Evolutionary conservation across 257 asterid species (phyloP).

Genomic region (Nicotiana sylvestris): DNA sequence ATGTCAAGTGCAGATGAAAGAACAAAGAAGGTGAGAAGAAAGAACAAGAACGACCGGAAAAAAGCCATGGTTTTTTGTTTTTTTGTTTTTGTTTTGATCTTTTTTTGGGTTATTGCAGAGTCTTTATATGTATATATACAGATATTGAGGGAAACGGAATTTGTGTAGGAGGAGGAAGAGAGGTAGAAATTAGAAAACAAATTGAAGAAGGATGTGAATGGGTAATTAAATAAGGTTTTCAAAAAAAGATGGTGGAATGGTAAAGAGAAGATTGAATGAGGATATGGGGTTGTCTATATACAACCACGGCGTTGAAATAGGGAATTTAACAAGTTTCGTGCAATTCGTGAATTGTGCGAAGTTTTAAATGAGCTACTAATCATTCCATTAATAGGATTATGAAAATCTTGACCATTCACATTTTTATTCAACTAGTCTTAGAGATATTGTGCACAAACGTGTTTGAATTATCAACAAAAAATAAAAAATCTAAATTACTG

Average conservation of each 20-base stretch:
- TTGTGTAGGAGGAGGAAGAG: background rate
- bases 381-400: background rate
- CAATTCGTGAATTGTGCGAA: background rate
- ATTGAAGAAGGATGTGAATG: background rate
- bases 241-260: background rate
- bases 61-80: constrained; percentile 41
- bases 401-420: background rate
- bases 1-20: constrained; percentile 59
- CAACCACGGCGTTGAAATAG: background rate
- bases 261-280: constrained; percentile 4
- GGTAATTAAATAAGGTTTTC: background rate
- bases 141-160: background rate
- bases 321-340: background rate
- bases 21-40: constrained; percentile 25
- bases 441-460: no score
- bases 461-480: no score
- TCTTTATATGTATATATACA: background rate
- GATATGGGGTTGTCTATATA: background rate
- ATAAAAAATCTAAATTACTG: no score
- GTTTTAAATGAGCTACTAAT: background rate
- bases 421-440: background rate
- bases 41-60: constrained; percentile 19
- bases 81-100: background rate
- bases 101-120: background rate
- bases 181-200: background rate